phyloP scores from a whole-genome alignment of 2,329 filamentous ascomycete genomes.

The Trichoderma koningiopsis region DNA sequence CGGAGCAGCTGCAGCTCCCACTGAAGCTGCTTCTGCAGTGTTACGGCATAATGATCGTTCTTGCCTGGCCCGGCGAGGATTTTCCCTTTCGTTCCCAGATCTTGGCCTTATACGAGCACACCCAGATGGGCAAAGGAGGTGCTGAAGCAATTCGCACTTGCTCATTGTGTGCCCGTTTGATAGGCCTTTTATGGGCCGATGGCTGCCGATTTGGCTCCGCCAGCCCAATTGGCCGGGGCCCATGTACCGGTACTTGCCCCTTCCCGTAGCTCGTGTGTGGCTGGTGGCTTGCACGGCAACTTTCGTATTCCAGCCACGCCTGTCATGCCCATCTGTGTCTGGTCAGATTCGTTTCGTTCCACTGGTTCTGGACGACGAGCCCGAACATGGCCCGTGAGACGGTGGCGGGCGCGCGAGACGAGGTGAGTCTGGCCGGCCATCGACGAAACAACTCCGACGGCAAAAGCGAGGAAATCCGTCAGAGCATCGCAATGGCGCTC shows the following conservation, averaged over 20 bases:
- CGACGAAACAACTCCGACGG: background rate
- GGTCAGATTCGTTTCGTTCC: constrained; percentile 15
- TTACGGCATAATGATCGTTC: constrained; percentile 1
- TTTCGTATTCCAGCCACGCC: constrained; percentile 23
- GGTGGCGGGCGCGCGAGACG: background rate
- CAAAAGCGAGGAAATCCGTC: background rate
- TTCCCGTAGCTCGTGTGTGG: background rate
- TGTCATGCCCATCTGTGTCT: background rate
- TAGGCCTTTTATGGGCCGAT: constrained; percentile 17
- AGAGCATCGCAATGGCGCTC: background rate
- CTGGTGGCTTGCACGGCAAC: constrained; percentile 17
- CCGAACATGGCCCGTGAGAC: constrained; percentile 11
- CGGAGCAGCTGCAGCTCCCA: background rate
- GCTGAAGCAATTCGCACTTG: background rate
- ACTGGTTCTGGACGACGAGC: background rate
- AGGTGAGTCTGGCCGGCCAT: constrained; percentile 17
- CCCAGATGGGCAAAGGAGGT: background rate
- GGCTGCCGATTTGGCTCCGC: constrained; percentile 16
- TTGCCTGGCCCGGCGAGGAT: constrained; percentile 5
- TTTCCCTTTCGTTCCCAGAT: background rate
- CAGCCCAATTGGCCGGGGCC: background rate
- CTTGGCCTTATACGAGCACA: constrained; percentile 24
- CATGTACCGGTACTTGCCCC: constrained; percentile 19
- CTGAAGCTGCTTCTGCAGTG: background rate
- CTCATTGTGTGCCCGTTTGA: background rate